These are phyloP conservation scores for Sporisorium reilianum DNA, from an alignment of 1,284 basidiomycete species.

Conservation along the genomic window DNA sequence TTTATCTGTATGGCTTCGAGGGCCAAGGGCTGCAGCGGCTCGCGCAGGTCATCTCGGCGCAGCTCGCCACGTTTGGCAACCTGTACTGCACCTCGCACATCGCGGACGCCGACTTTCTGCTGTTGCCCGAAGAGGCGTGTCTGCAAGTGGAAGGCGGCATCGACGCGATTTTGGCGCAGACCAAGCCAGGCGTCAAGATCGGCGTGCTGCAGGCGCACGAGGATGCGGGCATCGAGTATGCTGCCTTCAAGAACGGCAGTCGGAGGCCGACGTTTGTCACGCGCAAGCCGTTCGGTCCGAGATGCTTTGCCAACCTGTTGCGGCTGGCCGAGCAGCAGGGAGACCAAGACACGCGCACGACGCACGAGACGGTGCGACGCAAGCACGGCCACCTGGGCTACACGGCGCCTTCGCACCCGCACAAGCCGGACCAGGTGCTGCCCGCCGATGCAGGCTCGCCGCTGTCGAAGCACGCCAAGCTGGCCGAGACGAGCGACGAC, in stretches of 20 bases:
- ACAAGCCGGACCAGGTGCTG: slow-evolving; percentile 16
- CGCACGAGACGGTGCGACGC: slow-evolving; percentile 17
- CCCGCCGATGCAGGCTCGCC: slow-evolving; percentile 19
- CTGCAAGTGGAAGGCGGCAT: slow-evolving; percentile 35
- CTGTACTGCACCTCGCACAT: slow-evolving; percentile 54
- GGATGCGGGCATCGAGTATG: slow-evolving; percentile 45
- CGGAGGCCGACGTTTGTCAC: slow-evolving; percentile 50
- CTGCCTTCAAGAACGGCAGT: slow-evolving; percentile 42
- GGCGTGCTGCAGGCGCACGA: slow-evolving; percentile 56
- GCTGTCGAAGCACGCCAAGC: slow-evolving; percentile 1
- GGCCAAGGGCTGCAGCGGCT: slow-evolving; percentile 51
- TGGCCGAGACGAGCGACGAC: not conserved
- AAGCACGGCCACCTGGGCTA: slow-evolving; percentile 41
- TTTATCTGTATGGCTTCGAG: slow-evolving; percentile 54
- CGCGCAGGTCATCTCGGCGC: slow-evolving; percentile 49
- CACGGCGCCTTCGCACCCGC: slow-evolving; percentile 24
- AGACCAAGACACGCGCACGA: slow-evolving; percentile 9
- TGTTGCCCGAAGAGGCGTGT: slow-evolving; percentile 54
- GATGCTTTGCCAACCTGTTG: slow-evolving; percentile 43
- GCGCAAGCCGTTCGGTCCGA: slow-evolving; percentile 55
- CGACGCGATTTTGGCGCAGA: slow-evolving; percentile 39
- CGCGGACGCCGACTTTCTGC: slow-evolving; percentile 46
- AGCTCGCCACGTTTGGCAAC: slow-evolving; percentile 56
- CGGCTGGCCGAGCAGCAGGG: slow-evolving; percentile 41
- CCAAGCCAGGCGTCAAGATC: slow-evolving; percentile 53